Conservation (phyloP, 1,284 basidiomycete species). For the Marasmius oreades region DNA sequence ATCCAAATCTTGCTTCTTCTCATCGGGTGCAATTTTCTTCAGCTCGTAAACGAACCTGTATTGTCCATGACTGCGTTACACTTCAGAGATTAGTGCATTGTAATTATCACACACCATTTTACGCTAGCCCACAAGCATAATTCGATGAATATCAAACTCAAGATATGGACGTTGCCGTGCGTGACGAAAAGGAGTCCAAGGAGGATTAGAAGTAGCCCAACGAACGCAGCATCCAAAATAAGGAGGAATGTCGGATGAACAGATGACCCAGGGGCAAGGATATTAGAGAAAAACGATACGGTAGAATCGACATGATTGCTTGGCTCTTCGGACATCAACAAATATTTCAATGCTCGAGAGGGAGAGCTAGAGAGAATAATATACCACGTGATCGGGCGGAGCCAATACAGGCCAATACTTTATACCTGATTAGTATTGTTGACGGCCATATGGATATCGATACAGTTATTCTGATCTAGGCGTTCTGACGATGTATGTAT, state of each 20-base stretch:
- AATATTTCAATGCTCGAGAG: neutral
- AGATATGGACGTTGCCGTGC: slow-evolving; percentile 58
- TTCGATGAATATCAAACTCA: slow-evolving; percentile 60
- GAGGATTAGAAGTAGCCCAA: slow-evolving; percentile 55
- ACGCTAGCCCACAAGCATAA: slow-evolving; percentile 69
- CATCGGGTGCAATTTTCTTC: slow-evolving; percentile 26
- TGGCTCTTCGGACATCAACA: neutral
- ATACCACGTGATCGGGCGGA: too few relatives aligned
- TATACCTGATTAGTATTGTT: too few relatives aligned
- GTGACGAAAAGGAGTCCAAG: slow-evolving; percentile 52
- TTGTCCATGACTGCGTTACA: slow-evolving; percentile 21
- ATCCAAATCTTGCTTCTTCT: slow-evolving; percentile 22
- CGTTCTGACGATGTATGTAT: neutral
- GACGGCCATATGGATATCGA: too few relatives aligned
- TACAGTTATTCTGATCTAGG: too few relatives aligned
- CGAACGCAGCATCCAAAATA: slow-evolving; percentile 59
- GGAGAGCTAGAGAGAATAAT: neutral
- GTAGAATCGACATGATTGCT: neutral
- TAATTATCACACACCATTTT: slow-evolving; percentile 56
- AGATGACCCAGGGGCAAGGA: slow-evolving; percentile 72
- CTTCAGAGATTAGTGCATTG: slow-evolving; percentile 17
- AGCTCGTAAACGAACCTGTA: slow-evolving; percentile 54
- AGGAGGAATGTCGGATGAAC: slow-evolving; percentile 65
- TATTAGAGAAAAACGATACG: slow-evolving; percentile 42
- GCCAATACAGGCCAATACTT: too few relatives aligned